Base-by-base conservation (phyloP, 164 flowering plant species). In the Stephania yunnanensis region DNA sequence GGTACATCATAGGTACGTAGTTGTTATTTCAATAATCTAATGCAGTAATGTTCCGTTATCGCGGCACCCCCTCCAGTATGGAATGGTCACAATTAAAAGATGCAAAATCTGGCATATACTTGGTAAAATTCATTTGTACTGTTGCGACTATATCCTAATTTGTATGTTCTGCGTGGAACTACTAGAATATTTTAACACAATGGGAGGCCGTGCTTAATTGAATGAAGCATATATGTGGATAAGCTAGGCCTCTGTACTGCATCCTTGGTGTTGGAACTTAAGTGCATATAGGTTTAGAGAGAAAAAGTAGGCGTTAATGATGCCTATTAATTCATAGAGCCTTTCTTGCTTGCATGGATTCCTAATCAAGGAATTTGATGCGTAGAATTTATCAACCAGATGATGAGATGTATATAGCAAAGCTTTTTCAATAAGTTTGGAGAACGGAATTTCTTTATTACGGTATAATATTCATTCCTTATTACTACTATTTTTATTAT, bases 61-160 rank as follows among this genome's bases (percentile, higher is more conserved):
- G 36, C n/a, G 36, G 55, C 8, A 20, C 29, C 72, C 72, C 46
- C 11, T 30, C 50, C 22, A 70, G 19, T 36, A 10, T 46, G 72
- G 58, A 70, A 70, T 46, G 72, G 31, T 10, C 20, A 46, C 36
- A 70, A 13, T 7, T 70, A 13, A 46, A 46, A 70, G 72, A 70
- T 70, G 72, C 72, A 70, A 70, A 70, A 58, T 29, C 25, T 15
- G 58, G 72, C 72, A 70, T 70, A 70, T 70, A 46, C 72, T 70
- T 48, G 1, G 42, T 13, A 15, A 42, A 46, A 46, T 70, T 19
- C 20, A 70, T 19, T 50, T 9, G 55, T 9, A 6, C 55, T 1
- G 12, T 2, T 15, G 19, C 13, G 20, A 58, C 64, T 10, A 15
- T 17, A 15, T 3, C 64, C n/a, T 58, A 58, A 50, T 50, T 58